Evolutionary conservation across 1,139 yeast species (phyloP), one percentile per base, ranked within the genome.

Genomic region (Kluyveromyces sp.): DNA sequence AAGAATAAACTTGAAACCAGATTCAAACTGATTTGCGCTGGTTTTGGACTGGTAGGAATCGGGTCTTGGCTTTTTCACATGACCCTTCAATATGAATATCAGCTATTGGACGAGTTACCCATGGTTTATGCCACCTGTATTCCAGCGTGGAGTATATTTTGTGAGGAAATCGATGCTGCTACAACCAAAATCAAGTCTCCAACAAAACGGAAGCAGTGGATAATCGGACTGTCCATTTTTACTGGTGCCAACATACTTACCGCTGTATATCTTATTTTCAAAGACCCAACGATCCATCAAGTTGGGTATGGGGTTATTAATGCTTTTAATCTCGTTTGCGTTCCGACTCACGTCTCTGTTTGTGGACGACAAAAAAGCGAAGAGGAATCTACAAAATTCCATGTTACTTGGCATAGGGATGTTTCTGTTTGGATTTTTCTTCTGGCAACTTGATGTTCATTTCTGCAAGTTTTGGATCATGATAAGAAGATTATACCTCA

Each of bases 111-210:
- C 68, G 98, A 92, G 66, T 73, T 92, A 60, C 98, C 98, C 38
- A 92, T 92, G 98, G 87, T 92, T 52, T 92, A 92, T 67, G 97
- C 96, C 34, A 92, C 97, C 2, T 89, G 96, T 56, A 82, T 92
- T 30, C 97, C 97, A 0, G 83, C 87, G 53, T 94, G 97, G 88
- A 81, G 88, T 48, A 81, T 89, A 2, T 85, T 83, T 59, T 79
- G 90, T 46, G 89, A 83, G 43, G 55, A 58, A 15, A 42, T 48
- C 25, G 56, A 53, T 63, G 74, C 75, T 46, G 74, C 72, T 54
- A 59, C 73, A 52, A 43, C 41, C 8, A 53, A 59, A 41, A 45
- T 59, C 66, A 25, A 67, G 65, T 25, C 46, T 53, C 38, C 57
- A 50, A 25, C 52, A 27, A 48, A 60, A 58, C 31, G 30, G 43